Base-by-base conservation (phyloP, 768 basidiomycete species). In the Leucosporidium yakuticum region DNA sequence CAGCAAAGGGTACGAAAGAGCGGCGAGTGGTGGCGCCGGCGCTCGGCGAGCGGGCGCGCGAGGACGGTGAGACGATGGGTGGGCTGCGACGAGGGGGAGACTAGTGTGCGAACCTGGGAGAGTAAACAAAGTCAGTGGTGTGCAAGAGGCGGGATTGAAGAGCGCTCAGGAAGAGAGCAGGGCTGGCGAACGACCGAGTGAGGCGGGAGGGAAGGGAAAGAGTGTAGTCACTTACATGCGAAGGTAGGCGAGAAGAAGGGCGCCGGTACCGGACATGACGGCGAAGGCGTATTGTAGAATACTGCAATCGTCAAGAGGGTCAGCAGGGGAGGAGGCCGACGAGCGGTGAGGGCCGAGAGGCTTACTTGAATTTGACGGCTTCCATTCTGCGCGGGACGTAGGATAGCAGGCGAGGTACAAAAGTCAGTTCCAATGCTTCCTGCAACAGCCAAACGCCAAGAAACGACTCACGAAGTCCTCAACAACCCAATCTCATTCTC, bases 401-500 rank as follows among this genome's bases (percentile, higher is more conserved):
- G 39, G 14, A 15, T 44, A 15, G 39, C 2, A 2, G 14, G 39
- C 11, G 17, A 44, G 39, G 49, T 47, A 25, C 36, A 57, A 27
- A 29, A 11, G 32, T 53, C 47, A 29, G 27, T 14, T 53, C 20
- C 19, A 27, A 56, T 19, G 11, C 55, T 27, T 31, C 19, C 20
- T 12, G 39, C 39, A 44, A 7, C 39, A 44, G 39, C 6, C 14
- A 39, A 55, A 19, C 32, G 1, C 15, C 5, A 48, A 8, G 34
- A n/a, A 63, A 12, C 19, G 25, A n/a, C 57, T 17, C 12, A 58
- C 55, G 53, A 51, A 6, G 69, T 64, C 34, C 68, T 48, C 20
- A 73, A 25, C 49, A 69, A 47, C 12, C 70, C 68, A 47, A 75
- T 74, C 60, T 76, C 75, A 59, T 68, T 71, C 79, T 99, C 95